Evolutionary conservation across 2,329 filamentous ascomycete species (phyloP).

Genomic region (Ascochyta koolunga): DNA sequence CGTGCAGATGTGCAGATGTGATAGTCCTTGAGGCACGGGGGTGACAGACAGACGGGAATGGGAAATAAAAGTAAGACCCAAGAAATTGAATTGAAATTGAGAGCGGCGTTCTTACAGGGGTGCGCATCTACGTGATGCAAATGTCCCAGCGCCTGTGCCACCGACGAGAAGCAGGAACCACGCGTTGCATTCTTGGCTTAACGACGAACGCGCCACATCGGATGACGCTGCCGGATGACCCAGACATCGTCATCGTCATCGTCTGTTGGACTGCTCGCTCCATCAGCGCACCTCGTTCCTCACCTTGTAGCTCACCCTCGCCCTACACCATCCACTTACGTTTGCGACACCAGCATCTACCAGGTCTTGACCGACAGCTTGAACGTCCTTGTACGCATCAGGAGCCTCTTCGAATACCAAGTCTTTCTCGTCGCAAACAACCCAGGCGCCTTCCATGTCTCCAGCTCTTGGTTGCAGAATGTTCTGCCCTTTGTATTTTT

Average conservation of each 20-base stretch:
- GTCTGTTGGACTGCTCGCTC: background rate
- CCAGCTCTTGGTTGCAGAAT: conserved; percentile 30
- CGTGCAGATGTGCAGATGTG: background rate
- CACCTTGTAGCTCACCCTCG: conserved; percentile 49
- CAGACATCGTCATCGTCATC: background rate
- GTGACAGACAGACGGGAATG: conserved; percentile 1
- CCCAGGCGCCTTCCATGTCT: conserved; percentile 41
- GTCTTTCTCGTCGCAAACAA: conserved; percentile 48
- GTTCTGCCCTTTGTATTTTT: conserved; percentile 44
- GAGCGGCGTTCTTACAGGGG: conserved; percentile 8
- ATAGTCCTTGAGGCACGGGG: background rate
- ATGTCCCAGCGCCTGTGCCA: conserved; percentile 12
- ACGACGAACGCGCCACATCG: conserved; percentile 1
- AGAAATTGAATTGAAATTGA: conserved; percentile 9
- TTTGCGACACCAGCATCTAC: conserved; percentile 39
- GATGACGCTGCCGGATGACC: background rate
- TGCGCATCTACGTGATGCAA: conserved; percentile 18
- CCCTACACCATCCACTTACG: conserved; percentile 42
- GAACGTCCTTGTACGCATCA: conserved; percentile 49
- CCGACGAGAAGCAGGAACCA: conserved; percentile 1
- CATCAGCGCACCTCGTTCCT: conserved; percentile 36
- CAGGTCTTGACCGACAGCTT: conserved; percentile 46
- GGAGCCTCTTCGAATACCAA: conserved; percentile 49
- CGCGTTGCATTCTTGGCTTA: conserved; percentile 8
- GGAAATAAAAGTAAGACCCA: conserved; percentile 6